Conservation (phyloP, 306 rosid species). For the Prosopis cineraria region DNA sequence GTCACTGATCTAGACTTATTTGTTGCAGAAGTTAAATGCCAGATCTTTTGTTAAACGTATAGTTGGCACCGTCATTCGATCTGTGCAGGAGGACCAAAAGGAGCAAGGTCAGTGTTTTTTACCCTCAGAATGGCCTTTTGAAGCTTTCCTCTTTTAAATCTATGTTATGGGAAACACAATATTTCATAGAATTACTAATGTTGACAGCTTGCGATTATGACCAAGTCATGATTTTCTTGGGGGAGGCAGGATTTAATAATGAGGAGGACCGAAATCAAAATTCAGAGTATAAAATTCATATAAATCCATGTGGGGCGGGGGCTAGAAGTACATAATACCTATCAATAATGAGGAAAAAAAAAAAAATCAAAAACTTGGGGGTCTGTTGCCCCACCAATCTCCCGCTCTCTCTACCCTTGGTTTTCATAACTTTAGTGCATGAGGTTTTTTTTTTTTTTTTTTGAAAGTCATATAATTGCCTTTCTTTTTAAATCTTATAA, state of each 20-base stretch:
- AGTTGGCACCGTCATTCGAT: slow-evolving; percentile 94
- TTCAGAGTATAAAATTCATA: no score
- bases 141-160: slow-evolving; percentile 6
- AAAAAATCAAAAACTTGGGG: no score
- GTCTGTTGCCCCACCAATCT: no score
- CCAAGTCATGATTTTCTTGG: no score
- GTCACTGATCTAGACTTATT: slow-evolving; percentile 29
- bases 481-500: neutral
- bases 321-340: no score
- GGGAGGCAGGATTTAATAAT: no score
- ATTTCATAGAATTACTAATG: slow-evolving; percentile 10
- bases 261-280: no score
- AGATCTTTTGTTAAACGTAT: slow-evolving; percentile 82
- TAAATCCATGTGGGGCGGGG: no score
- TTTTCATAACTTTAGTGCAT: neutral
- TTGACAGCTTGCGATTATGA: neutral
- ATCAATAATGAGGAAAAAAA: no score
- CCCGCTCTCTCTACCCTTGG: no score
- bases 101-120: slow-evolving; percentile 69
- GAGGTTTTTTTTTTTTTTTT: neutral
- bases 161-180: neutral
- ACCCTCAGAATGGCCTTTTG: slow-evolving; percentile 9
- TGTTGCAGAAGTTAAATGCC: slow-evolving; percentile 72
- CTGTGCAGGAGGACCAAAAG: slow-evolving; percentile 89
- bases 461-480: neutral